These are phyloP conservation scores for Nakazawaea wyomingensis DNA, from an alignment of 805 yeast genomes.

Conservation along the genomic window DNA sequence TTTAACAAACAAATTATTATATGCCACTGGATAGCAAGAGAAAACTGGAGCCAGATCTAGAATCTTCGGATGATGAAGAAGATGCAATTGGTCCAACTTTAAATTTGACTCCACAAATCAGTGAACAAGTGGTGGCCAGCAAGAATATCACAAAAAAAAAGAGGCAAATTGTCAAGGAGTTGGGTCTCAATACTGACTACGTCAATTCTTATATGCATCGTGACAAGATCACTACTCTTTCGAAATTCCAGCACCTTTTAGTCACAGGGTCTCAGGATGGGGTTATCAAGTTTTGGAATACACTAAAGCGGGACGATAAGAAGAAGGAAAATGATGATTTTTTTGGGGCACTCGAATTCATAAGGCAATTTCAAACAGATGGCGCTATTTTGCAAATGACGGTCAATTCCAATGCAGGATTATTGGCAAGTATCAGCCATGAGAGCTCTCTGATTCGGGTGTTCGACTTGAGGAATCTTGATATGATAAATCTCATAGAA, in stretches of 20 bases:
- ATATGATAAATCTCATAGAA: conserved; percentile 29
- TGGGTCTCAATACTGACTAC: conserved; percentile 4
- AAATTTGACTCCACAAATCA: too few species aligned
- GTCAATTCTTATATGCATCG: conserved; percentile 14
- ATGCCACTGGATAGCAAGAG: neutral
- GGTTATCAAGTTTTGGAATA: conserved; percentile 28
- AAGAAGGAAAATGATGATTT: neutral
- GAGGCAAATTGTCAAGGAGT: neutral
- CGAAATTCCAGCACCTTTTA: conserved; percentile 14
- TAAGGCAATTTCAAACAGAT: conserved; percentile 25
- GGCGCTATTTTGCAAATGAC: conserved; percentile 15
- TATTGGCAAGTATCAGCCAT: conserved; percentile 23
- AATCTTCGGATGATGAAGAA: conserved; percentile 2
- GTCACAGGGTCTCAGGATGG: conserved; percentile 29
- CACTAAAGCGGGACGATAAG: neutral
- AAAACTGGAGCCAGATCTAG: neutral
- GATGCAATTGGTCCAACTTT: conserved; percentile 8
- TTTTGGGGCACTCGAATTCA: conserved; percentile 22
- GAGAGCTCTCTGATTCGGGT: conserved; percentile 22
- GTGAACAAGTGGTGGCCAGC: too few species aligned
- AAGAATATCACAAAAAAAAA: neutral
- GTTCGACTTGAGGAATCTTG: conserved; percentile 30
- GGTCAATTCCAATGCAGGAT: conserved; percentile 19
- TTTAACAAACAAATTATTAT: too few species aligned
- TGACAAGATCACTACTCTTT: conserved; percentile 2